Evolutionary conservation across 2,329 filamentous ascomycete species (phyloP).

Genomic region (Colletotrichum sp.): DNA sequence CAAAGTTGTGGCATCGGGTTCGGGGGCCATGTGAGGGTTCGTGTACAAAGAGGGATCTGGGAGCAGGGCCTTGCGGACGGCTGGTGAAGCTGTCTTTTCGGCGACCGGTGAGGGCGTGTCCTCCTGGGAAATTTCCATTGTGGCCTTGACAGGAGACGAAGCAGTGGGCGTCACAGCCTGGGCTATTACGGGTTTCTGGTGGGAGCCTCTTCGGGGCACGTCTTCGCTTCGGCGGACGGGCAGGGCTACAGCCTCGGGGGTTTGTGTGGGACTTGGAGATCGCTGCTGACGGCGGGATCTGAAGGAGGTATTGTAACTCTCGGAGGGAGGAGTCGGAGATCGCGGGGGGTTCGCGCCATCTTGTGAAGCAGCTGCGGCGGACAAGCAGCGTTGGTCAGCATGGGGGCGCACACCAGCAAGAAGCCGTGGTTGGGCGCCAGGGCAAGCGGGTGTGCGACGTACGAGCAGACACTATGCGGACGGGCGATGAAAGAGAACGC

Average conservation of each 20-base stretch:
- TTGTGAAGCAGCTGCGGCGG: constrained; percentile 52
- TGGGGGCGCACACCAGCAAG: neutral
- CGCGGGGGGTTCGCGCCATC: constrained; percentile 47
- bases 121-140: constrained; percentile 26
- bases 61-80: constrained; percentile 55
- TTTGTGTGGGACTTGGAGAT: constrained; percentile 60
- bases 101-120: constrained; percentile 31
- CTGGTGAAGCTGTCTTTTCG: constrained; percentile 49
- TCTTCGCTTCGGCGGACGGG: constrained; percentile 50
- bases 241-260: constrained; percentile 47
- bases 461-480: constrained; percentile 64
- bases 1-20: constrained; percentile 71
- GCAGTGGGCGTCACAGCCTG: constrained; percentile 41
- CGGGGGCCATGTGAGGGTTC: constrained; percentile 63
- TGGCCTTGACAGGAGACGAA: constrained; percentile 23
- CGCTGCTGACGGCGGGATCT: constrained; percentile 52
- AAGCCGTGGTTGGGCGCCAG: neutral
- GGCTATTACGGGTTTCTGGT: constrained; percentile 55
- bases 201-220: constrained; percentile 43
- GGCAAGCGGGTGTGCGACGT: constrained; percentile 44
- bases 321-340: constrained; percentile 39
- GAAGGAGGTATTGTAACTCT: constrained; percentile 61
- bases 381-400: constrained; percentile 25
- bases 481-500: constrained; percentile 66
- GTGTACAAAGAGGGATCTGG: constrained; percentile 71